Base-by-base conservation (phyloP, 345 rosid genomes). In the Schrenkiella parvula region DNA sequence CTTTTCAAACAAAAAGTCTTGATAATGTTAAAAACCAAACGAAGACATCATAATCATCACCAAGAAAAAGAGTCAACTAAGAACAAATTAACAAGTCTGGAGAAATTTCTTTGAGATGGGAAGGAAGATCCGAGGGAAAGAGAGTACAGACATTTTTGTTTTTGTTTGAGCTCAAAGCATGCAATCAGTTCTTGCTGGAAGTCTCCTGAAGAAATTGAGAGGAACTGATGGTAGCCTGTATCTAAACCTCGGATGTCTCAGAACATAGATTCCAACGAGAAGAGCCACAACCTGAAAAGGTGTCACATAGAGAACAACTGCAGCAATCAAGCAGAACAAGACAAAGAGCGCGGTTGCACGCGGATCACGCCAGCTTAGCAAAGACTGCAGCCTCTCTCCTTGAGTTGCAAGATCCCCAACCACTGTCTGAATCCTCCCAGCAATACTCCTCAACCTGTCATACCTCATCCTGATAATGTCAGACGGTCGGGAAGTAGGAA, bases 341-440 rank as follows among this genome's bases (percentile, higher is more conserved):
- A 90, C 93, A 13, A 92, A 92, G 15, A 92, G 83, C 0, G 92
- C 82, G 0, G 97, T 84, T 14, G 98, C 98, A 73, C 97, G 84
- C 2, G 98, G 96, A 75, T 92, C 98, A 64, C 98, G 82, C 98
- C 98, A 92, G 84, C 95, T 92, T 17, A 92, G 87, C 61, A 92
- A 47, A 52, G 96, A 90, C 71, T 88, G 97, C 14, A 92, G 67
- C 83, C 98, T 88, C 60, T 92, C 98, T 70, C 98, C 98, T 59
- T 92, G 98, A 4, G 98, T 88, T 31, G 98, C 98, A 58, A 92
- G 80, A 78, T 92, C 98, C 31, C 98, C 97, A 43, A 90, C 97
- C 51, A 92, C 98, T 0, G 97, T 90, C 81, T 92, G 98, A 67
- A 92, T 90, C 75, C 85, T 85, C 57, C 97, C 97, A 14, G 97